A percentile compares a stretch with the other conserved stretches of the same genome.
Conservation (phyloP, 2,329 filamentous ascomycete genomes). For the Colletotrichum destructivum region DNA sequence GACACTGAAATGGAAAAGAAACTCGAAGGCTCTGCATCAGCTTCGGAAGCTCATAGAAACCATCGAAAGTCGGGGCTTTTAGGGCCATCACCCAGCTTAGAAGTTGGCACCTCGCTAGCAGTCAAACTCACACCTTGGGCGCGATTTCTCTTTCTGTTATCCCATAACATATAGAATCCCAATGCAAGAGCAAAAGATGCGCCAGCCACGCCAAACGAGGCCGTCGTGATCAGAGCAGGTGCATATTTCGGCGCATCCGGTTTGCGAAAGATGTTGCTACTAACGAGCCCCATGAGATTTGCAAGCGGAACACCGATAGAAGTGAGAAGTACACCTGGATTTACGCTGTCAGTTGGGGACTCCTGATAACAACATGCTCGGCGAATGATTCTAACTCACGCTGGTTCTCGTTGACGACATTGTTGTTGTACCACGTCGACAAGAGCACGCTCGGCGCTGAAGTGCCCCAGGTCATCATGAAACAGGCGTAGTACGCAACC, state of each 20-base stretch:
- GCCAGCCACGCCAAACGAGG: constrained; percentile 74
- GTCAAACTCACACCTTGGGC: constrained; percentile 65
- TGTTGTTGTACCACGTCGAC: constrained; percentile 82
- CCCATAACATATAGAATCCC: constrained; percentile 66
- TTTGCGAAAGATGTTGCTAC: constrained; percentile 77
- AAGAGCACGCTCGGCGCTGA: constrained; percentile 81
- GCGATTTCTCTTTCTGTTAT: constrained; percentile 67
- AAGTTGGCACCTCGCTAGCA: constrained; percentile 64
- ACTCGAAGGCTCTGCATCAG: no score
- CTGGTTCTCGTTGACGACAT: constrained; percentile 82
- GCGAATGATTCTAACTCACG: constrained; percentile 77
- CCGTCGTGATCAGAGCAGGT: constrained; percentile 75
- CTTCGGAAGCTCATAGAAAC: constrained; percentile 55
- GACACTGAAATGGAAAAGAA: no score
- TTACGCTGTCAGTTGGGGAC: background rate
- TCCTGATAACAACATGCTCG: rapidly evolving
- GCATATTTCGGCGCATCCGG: constrained; percentile 78
- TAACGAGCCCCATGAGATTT: constrained; percentile 82
- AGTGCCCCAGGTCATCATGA: constrained; percentile 89
- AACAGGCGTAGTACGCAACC: constrained; percentile 67
- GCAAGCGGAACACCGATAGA: constrained; percentile 81
- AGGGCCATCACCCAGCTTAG: constrained; percentile 65
- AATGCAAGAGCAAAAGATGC: constrained; percentile 51
- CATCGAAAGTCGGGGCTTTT: constrained; percentile 64
- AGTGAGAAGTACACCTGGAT: constrained; percentile 24